Evolutionary conservation across 169 alveolate genomes (phyloP).

Genomic region (Ichthyophthirius multifiliis): DNA sequence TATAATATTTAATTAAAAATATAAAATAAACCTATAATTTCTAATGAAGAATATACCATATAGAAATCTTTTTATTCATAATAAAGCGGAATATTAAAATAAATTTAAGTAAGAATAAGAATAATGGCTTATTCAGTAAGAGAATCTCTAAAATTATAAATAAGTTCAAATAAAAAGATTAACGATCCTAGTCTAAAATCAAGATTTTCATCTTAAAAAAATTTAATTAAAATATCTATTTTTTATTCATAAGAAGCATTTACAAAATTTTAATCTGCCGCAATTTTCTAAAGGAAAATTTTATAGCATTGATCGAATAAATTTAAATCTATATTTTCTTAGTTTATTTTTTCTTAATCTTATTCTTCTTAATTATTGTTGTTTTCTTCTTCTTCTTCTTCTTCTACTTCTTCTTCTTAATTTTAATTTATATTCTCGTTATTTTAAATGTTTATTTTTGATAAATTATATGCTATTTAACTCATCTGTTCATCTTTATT

Average conservation of each 20-base stretch:
- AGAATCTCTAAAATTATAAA: conserved; percentile 20
- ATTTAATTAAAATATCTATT: neutral
- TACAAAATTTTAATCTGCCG: conserved; percentile 11
- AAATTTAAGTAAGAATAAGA: conserved; percentile 1
- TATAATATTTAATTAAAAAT: neutral
- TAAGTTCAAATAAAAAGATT: conserved; percentile 9
- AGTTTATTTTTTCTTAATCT: neutral
- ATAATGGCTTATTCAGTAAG: conserved; percentile 17
- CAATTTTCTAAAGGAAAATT: neutral
- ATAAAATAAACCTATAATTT: neutral
- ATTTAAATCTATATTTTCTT: neutral
- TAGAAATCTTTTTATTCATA: conserved; percentile 20
- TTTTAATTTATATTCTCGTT: neutral
- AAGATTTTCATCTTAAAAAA: neutral
- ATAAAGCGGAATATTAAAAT: neutral
- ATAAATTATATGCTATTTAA: neutral
- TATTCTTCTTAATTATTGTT: neutral
- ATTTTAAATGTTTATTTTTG: neutral
- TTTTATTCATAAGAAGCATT: conserved; percentile 13
- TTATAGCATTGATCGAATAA: conserved; percentile 12
- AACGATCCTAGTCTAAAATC: conserved; percentile 10
- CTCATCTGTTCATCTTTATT: neutral
- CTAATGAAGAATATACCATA: conserved; percentile 9
- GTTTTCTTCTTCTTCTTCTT: neutral
- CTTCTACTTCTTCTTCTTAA: neutral